Evolutionary conservation across 176 grass and related monocot species (phyloP).

Genomic region (Chloris gayana): DNA sequence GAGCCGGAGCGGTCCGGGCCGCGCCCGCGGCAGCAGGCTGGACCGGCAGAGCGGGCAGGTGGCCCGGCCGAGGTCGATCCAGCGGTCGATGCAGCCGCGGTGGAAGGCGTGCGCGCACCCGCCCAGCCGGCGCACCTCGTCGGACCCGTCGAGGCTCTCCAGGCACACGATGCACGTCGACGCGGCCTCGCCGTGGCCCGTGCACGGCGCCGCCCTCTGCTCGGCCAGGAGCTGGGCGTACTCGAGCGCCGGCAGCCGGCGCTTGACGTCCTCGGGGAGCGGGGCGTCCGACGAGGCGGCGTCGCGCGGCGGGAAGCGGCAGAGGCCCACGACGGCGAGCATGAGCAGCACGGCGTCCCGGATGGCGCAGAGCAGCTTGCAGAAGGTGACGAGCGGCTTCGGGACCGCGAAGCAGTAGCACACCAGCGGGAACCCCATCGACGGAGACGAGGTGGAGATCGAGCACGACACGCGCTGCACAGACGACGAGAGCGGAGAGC

Average conservation of each 20-base stretch:
- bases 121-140: conserved; percentile 64
- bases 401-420: conserved; percentile 53
- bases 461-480: no score
- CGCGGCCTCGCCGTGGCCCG: neutral
- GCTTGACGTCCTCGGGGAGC: conserved; percentile 53
- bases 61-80: conserved; percentile 64
- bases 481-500: neutral
- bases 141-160: conserved; percentile 45
- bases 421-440: conserved; percentile 81
- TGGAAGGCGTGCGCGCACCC: conserved; percentile 80
- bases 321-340: conserved; percentile 44
- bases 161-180: conserved; percentile 71
- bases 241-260: conserved; percentile 47
- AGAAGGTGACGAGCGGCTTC: conserved; percentile 52
- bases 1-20: neutral
- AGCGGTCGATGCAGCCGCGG: conserved; percentile 71
- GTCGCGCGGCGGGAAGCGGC: neutral
- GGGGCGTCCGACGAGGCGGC: neutral
- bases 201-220: neutral
- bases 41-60: conserved; percentile 75
- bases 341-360: conserved; percentile 34
- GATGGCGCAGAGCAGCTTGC: conserved; percentile 43
- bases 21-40: conserved; percentile 39
- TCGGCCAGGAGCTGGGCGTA: conserved; percentile 32
- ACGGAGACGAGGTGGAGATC: no score